A percentile compares a stretch with the other conserved stretches of the same genome.
Evolutionary conservation across 2,329 filamentous ascomycete species (phyloP).

Genomic region (Colletotrichum salicis): DNA sequence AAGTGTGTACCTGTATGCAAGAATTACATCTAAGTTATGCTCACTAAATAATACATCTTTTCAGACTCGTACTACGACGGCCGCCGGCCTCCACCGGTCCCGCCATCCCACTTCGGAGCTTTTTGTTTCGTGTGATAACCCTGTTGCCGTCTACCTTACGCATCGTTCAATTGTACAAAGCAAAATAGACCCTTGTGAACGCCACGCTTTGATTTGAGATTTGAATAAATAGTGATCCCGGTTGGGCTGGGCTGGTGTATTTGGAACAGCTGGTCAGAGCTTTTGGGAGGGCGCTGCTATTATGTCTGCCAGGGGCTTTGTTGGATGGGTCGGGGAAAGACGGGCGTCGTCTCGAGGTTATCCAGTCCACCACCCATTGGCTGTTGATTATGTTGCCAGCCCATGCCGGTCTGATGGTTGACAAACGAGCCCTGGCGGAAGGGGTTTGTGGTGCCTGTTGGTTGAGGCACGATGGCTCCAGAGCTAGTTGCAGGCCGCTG

Average conservation of each 20-base stretch:
- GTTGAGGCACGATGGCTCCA: conserved; percentile 72
- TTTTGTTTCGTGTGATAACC: conserved; percentile 29
- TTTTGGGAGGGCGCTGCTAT: conserved; percentile 2
- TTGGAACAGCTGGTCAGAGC: not conserved
- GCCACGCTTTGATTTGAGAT: conserved; percentile 46
- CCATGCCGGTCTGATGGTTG: conserved; percentile 86
- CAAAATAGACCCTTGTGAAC: conserved; percentile 41
- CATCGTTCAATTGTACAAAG: conserved; percentile 27
- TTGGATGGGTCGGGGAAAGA: conserved; percentile 84
- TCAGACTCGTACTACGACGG: conserved; percentile 10
- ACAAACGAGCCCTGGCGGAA: conserved; percentile 93
- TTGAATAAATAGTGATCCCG: conserved; percentile 38
- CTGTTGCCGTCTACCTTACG: conserved; percentile 39
- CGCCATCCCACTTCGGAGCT: not conserved
- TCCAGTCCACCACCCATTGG: conserved; percentile 86
- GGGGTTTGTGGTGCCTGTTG: conserved; percentile 91
- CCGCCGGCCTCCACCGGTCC: not conserved
- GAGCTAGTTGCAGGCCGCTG: conserved; percentile 59
- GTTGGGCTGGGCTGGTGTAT: conserved; percentile 25
- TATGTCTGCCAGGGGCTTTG: conserved; percentile 69
- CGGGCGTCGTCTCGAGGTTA: conserved; percentile 79
- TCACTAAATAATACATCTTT: conserved; percentile 35
- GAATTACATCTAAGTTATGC: conserved; percentile 34
- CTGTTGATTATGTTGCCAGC: conserved; percentile 85
- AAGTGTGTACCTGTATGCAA: conserved; percentile 19